Conservation (phyloP, 495 filamentous ascomycete species). For the Symbiotaphrina buchneri region DNA sequence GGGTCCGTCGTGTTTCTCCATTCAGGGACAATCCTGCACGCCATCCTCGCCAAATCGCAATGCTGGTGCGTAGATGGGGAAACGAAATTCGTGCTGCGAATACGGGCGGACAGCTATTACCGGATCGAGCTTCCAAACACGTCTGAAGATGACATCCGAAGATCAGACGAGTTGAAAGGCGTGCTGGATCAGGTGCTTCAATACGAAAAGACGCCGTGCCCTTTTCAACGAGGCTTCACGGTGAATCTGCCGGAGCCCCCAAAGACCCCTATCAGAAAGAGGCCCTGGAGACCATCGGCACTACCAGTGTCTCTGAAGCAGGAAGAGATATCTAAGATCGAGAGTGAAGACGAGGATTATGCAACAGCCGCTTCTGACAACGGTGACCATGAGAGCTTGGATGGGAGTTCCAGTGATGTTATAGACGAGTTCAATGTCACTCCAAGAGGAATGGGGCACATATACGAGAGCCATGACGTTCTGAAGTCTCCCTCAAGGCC, state of each 20-base stretch:
- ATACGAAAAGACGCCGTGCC: conserved; percentile 75
- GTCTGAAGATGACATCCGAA: conserved; percentile 29
- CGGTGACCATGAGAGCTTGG: no score
- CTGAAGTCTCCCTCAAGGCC: no score
- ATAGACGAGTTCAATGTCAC: not conserved
- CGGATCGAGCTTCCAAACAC: conserved; percentile 60
- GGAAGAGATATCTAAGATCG: conserved; percentile 6
- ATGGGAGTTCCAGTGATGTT: no score
- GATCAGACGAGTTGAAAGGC: conserved; percentile 39
- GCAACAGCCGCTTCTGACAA: not conserved
- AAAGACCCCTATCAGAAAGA: conserved; percentile 38
- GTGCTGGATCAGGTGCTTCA: conserved; percentile 48
- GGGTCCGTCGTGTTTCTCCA: conserved; percentile 68
- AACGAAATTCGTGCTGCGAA: conserved; percentile 61
- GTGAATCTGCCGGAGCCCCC: conserved; percentile 53
- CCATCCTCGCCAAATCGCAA: conserved; percentile 71
- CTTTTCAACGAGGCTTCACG: conserved; percentile 55
- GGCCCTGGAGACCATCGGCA: conserved; percentile 31
- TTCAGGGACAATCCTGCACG: conserved; percentile 56
- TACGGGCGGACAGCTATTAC: conserved; percentile 62
- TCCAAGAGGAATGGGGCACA: conserved; percentile 3
- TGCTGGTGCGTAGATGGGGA: conserved; percentile 82
- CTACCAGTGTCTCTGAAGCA: conserved; percentile 24
- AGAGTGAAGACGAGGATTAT: not conserved
- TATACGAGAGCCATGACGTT: conserved; percentile 5